Conservation (phyloP, 176 grass and related monocot species). For the Elymus sibiricus region DNA sequence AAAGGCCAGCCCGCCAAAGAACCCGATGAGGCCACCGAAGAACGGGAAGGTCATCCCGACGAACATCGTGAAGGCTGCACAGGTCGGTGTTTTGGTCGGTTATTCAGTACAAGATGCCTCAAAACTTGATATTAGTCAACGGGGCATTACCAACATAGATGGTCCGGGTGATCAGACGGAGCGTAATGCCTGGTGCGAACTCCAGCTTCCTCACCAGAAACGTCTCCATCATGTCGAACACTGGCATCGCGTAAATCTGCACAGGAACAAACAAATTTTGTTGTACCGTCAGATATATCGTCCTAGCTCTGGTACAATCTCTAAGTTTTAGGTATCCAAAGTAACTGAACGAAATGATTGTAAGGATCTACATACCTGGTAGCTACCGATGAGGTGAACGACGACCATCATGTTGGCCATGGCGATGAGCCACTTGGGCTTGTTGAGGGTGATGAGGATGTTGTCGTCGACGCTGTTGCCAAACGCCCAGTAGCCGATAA, state of each 20-base stretch:
- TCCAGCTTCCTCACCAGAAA: conserved; percentile 70
- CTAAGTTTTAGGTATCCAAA: neutral
- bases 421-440: conserved; percentile 82
- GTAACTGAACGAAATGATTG: neutral
- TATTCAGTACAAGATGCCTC: neutral
- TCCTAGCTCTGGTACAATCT: neutral
- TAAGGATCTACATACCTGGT: conserved; percentile 39
- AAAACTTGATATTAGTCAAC: neutral
- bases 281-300: neutral
- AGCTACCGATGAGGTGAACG: conserved; percentile 83
- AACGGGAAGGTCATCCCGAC: conserved; percentile 85
- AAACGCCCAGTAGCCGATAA: conserved; percentile 77
- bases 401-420: conserved; percentile 90
- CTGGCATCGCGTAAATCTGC: conserved; percentile 92
- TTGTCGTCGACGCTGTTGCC: conserved; percentile 50
- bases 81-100: neutral
- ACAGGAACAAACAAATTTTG: neutral
- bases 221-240: conserved; percentile 95
- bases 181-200: conserved; percentile 49
- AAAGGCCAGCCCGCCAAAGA: conserved; percentile 84
- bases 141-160: conserved; percentile 67
- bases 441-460: conserved; percentile 58
- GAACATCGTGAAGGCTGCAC: conserved; percentile 93
- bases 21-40: conserved; percentile 73
- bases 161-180: conserved; percentile 60